Percentiles rank a stretch among this genome's conserved stretches.
These are phyloP conservation scores for Ascochyta rabiei DNA, from an alignment of 2,329 filamentous ascomycete genomes.

Conservation along the genomic window DNA sequence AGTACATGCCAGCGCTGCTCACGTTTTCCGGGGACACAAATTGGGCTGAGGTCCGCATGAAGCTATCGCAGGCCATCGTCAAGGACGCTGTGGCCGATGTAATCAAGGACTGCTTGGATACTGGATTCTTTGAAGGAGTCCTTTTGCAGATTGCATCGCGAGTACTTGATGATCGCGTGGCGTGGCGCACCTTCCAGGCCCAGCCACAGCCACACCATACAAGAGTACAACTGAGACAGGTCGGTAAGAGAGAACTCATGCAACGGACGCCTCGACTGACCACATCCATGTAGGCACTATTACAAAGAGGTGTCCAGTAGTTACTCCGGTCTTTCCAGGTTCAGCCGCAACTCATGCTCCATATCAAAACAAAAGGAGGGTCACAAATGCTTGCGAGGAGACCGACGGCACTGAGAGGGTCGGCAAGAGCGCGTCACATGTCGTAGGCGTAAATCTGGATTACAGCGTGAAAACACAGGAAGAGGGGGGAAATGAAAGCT, in stretches of 20 bases:
- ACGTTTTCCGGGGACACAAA: background rate
- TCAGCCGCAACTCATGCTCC: background rate
- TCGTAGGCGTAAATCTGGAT: background rate
- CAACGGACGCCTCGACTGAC: too few relatives aligned
- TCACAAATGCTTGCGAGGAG: background rate
- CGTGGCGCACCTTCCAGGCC: background rate
- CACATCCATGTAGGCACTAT: too few relatives aligned
- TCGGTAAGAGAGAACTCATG: too few relatives aligned
- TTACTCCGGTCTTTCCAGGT: too few relatives aligned
- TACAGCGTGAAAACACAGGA: background rate
- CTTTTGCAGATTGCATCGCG: background rate
- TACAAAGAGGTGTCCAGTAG: too few relatives aligned
- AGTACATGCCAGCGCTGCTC: background rate
- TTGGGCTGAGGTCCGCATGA: background rate
- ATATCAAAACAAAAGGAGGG: background rate
- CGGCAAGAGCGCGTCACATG: background rate
- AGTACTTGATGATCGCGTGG: background rate
- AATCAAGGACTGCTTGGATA: background rate
- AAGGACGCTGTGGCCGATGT: background rate
- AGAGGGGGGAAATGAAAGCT: background rate
- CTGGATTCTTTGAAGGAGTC: background rate
- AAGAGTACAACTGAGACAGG: too few relatives aligned
- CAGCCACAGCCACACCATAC: background rate
- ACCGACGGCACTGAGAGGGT: background rate
- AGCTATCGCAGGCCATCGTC: background rate